Conservation (phyloP, 352 stramenopile species). For the Blastocystis hominis region DNA sequence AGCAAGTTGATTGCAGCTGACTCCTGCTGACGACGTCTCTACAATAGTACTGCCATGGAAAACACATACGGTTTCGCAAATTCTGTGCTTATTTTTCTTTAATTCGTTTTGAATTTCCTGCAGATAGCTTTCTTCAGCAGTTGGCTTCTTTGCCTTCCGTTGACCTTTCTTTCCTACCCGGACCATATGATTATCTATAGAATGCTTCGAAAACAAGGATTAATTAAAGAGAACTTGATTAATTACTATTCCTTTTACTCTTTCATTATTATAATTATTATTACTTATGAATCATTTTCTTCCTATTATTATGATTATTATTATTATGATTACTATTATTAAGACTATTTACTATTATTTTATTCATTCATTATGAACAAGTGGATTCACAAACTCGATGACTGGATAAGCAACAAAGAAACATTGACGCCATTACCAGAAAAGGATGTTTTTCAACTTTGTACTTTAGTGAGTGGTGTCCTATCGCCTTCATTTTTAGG, state of each 20-base stretch:
- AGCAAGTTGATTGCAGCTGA: background rate
- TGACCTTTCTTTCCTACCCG: background rate
- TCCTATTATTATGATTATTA: background rate
- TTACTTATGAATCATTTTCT: background rate
- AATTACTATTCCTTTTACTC: background rate
- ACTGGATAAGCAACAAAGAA: slow-evolving; percentile 84
- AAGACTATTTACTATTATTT: background rate
- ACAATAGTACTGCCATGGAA: background rate
- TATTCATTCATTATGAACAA: background rate
- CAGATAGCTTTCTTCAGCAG: background rate
- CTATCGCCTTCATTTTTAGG: slow-evolving; percentile 63
- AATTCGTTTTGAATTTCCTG: background rate
- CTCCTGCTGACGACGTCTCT: slow-evolving; percentile 44
- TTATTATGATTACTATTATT: background rate
- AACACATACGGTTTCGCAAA: background rate
- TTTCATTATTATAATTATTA: background rate
- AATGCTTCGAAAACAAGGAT: background rate
- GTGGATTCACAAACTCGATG: slow-evolving; percentile 70
- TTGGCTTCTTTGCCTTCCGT: background rate
- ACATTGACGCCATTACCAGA: slow-evolving; percentile 84
- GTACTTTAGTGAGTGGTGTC: slow-evolving; percentile 68
- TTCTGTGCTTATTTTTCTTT: slow-evolving; percentile 43
- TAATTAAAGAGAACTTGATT: background rate
- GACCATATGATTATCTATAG: background rate
- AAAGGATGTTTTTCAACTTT: slow-evolving; percentile 85